Conservation (phyloP, 805 yeast species). For the Candida silvatica region DNA sequence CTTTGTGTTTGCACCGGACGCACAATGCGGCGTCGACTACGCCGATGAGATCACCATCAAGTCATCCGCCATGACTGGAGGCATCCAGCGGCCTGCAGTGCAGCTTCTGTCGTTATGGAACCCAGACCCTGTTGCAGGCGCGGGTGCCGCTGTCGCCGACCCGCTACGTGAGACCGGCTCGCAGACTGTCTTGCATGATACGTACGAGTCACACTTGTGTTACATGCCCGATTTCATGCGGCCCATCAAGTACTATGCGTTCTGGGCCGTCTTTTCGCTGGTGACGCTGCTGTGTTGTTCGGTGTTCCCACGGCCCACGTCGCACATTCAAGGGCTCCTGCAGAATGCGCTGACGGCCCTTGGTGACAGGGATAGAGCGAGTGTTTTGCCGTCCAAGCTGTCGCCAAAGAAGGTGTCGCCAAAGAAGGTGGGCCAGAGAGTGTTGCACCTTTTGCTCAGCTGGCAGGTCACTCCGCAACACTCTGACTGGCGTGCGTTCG, state of each 20-base stretch:
- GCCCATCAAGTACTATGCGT: slow-evolving; percentile 14
- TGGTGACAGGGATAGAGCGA: too few relatives aligned
- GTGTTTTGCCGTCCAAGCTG: too few relatives aligned
- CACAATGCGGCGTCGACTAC: slow-evolving; percentile 10
- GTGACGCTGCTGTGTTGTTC: slow-evolving; percentile 15
- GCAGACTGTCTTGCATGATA: slow-evolving; percentile 17
- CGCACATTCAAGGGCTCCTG: slow-evolving; percentile 13
- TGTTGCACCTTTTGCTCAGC: slow-evolving; percentile 1
- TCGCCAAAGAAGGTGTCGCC: background rate
- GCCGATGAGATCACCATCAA: slow-evolving; percentile 82
- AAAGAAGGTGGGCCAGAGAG: background rate
- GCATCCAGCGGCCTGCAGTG: slow-evolving; percentile 76
- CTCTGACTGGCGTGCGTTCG: slow-evolving; percentile 1
- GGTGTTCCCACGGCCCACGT: slow-evolving; percentile 8
- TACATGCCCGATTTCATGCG: slow-evolving; percentile 21
- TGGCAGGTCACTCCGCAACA: slow-evolving; percentile 2
- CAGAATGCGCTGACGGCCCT: slow-evolving; percentile 4
- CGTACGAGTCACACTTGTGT: slow-evolving; percentile 20
- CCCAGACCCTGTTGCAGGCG: slow-evolving; percentile 8
- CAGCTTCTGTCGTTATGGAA: slow-evolving; percentile 63
- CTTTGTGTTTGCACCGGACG: slow-evolving; percentile 4
- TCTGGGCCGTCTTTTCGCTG: slow-evolving; percentile 6
- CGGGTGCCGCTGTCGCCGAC: background rate
- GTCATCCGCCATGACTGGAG: slow-evolving; percentile 89
- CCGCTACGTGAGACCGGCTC: slow-evolving; percentile 9